Conservation (phyloP, 805 yeast species). For the Candida tibetensis region DNA sequence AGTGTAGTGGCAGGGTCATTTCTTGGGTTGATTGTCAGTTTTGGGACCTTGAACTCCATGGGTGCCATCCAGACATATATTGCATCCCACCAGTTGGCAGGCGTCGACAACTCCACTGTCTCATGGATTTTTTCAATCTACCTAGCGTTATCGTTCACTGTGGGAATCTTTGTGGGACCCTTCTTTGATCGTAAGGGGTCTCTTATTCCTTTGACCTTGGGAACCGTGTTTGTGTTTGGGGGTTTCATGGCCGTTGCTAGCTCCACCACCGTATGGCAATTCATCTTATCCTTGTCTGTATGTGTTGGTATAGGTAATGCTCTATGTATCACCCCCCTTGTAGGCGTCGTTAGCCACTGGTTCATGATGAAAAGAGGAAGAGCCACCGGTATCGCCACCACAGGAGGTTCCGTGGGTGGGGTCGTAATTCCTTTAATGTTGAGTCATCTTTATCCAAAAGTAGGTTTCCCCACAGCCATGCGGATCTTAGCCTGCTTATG, state of each 20-base stretch:
- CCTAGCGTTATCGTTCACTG: constrained; percentile 26
- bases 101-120: constrained; percentile 25
- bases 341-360: constrained; percentile 23
- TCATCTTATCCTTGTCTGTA: constrained; percentile 18
- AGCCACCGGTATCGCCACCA: constrained; percentile 21
- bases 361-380: constrained; percentile 18
- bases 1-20: constrained; percentile 28
- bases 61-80: constrained; percentile 41
- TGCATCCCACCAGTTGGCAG: constrained; percentile 34
- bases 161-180: constrained; percentile 23
- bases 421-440: constrained; percentile 56
- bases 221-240: constrained; percentile 13
- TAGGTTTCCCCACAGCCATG: constrained; percentile 64
- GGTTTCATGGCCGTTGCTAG: constrained; percentile 20
- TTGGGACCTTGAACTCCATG: constrained; percentile 33
- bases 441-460: constrained; percentile 38
- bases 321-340: constrained; percentile 20
- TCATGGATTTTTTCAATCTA: constrained; percentile 43
- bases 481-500: constrained; percentile 18
- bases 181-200: constrained; percentile 20
- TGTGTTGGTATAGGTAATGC: constrained; percentile 22
- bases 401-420: constrained; percentile 69
- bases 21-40: constrained; percentile 43
- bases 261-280: constrained; percentile 17
- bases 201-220: constrained; percentile 13